Conservation (phyloP, 2,329 filamentous ascomycete genomes). For the Fusarium coffeatum region DNA sequence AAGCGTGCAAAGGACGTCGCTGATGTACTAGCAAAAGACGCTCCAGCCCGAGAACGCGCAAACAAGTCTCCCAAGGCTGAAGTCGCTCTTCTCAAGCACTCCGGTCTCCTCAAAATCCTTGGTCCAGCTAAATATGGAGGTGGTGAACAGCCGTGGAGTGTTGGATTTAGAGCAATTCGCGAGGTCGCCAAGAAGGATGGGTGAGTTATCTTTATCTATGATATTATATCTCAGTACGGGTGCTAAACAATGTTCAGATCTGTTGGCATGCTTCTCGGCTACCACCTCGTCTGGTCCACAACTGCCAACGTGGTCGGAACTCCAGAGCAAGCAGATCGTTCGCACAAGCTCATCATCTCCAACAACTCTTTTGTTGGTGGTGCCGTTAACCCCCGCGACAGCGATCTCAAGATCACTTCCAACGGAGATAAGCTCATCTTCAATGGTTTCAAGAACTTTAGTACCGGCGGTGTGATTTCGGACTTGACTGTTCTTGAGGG, state of each 20-base stretch:
- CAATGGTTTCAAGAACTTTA: constrained; percentile 73
- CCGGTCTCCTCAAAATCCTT: constrained; percentile 54
- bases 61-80: constrained; percentile 57
- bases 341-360: constrained; percentile 66
- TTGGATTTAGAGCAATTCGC: constrained; percentile 69
- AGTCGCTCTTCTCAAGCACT: constrained; percentile 55
- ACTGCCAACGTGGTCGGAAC: constrained; percentile 18
- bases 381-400: constrained; percentile 74
- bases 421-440: constrained; percentile 68
- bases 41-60: constrained; percentile 50
- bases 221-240: background rate
- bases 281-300: constrained; percentile 20
- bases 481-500: constrained; percentile 75
- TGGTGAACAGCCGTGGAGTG: constrained; percentile 58
- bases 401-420: constrained; percentile 57
- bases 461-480: constrained; percentile 74
- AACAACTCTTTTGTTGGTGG: constrained; percentile 76
- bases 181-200: constrained; percentile 74
- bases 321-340: constrained; percentile 66
- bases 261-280: constrained; percentile 66
- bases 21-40: constrained; percentile 12
- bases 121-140: constrained; percentile 56
- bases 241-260: constrained; percentile 52
- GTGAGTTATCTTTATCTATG: constrained; percentile 45
- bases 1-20: constrained; percentile 43